Percentiles rank a stretch among this genome's conserved stretches.
phyloP scores from a whole-genome alignment of 352 stramenopile species.

The Globisporangium irregulare region DNA sequence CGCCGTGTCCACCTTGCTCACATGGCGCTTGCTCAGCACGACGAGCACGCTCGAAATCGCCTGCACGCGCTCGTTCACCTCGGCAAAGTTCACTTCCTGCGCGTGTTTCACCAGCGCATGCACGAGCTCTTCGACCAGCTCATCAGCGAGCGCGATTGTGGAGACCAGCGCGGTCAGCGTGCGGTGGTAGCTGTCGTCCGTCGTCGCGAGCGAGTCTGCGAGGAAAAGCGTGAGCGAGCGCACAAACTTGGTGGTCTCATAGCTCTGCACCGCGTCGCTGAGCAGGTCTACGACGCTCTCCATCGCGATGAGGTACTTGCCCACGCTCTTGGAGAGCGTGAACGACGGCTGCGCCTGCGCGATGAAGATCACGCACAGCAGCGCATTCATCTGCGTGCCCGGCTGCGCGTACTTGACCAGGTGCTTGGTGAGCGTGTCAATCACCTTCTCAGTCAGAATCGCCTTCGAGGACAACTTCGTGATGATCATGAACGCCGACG shows the following conservation, averaged over 20 bases:
- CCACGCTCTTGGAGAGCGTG: conserved; percentile 40
- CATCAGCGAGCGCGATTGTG: conserved; percentile 40
- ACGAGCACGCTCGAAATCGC: conserved; percentile 45
- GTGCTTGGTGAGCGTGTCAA: conserved; percentile 69
- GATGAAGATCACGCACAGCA: conserved; percentile 75
- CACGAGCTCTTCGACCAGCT: conserved; percentile 52
- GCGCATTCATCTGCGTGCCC: conserved; percentile 64
- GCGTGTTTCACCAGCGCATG: conserved; percentile 44
- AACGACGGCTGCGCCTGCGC: conserved; percentile 75
- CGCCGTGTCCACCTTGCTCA: conserved; percentile 44
- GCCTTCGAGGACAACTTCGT: conserved; percentile 84
- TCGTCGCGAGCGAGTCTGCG: conserved; percentile 32
- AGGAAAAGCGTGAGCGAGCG: conserved; percentile 52
- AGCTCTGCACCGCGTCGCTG: conserved; percentile 53
- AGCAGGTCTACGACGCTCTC: conserved; percentile 69
- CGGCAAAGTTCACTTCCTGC: conserved; percentile 33
- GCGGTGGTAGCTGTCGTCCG: conserved; percentile 34
- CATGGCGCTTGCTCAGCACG: conserved; percentile 58
- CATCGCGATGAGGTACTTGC: conserved; percentile 66
- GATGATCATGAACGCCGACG: conserved; percentile 80
- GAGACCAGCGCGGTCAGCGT: conserved; percentile 43
- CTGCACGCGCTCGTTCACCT: conserved; percentile 35
- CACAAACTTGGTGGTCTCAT: conserved; percentile 76
- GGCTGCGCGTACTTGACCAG: conserved; percentile 73
- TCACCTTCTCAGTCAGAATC: conserved; percentile 65